A percentile compares a stretch with the other conserved stretches of the same genome.
Evolutionary conservation across 805 yeast genomes (phyloP).

Genomic region (Wickerhamiella hasegawae): DNA sequence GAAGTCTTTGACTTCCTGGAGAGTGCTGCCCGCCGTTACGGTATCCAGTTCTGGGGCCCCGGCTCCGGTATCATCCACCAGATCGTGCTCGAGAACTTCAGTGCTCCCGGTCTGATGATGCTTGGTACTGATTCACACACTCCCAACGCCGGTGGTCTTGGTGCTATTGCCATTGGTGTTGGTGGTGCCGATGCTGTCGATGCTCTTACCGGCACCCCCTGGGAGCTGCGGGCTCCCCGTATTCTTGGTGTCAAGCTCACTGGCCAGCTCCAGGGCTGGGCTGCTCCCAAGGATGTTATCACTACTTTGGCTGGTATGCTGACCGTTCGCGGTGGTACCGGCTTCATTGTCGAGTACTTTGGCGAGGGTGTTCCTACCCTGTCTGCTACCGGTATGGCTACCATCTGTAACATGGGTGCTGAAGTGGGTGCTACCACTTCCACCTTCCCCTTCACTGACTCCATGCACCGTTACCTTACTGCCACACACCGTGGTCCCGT

Average conservation of each 20-base stretch:
- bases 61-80: constrained; percentile 99
- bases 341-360: constrained; percentile 87
- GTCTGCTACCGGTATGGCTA: constrained; percentile 98
- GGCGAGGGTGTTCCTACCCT: constrained; percentile 84
- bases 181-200: constrained; percentile 99
- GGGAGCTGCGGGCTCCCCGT: constrained; percentile 98
- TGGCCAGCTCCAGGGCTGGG: constrained; percentile 83
- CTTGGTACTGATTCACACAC: constrained; percentile 98
- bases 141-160: constrained; percentile 98
- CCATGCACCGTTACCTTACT: constrained; percentile 59
- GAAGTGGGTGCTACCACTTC: constrained; percentile 99
- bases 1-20: constrained; percentile 93
- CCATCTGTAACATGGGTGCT: constrained; percentile 99
- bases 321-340: constrained; percentile 97
- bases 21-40: constrained; percentile 85
- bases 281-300: constrained; percentile 94
- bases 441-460: constrained; percentile 81
- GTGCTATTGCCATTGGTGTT: constrained; percentile 97
- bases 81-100: constrained; percentile 89
- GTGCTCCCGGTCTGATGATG: constrained; percentile 94
- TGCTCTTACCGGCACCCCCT: constrained; percentile 90
- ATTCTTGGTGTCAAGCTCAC: constrained; percentile 85
- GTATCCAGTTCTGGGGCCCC: constrained; percentile 98
- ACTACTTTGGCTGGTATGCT: constrained; percentile 79
- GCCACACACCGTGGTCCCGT: constrained; percentile 76